Percentiles rank a stretch among this genome's conserved stretches.
phyloP scores from a whole-genome alignment of 305 asterid genomes.

The Solanum aculeatissimum region DNA sequence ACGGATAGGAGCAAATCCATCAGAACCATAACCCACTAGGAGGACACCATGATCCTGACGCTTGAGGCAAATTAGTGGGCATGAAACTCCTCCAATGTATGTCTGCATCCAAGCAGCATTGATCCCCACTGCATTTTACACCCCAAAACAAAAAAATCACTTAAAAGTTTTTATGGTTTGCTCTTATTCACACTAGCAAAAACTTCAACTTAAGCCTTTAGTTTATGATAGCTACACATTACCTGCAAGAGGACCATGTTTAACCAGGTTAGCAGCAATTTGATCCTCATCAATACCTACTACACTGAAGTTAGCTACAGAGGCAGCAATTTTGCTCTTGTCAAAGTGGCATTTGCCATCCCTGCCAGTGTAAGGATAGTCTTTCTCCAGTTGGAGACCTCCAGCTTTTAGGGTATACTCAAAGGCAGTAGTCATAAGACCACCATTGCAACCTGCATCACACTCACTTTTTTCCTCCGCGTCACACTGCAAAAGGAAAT shows the following conservation, averaged over 20 bases:
- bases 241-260: constrained; percentile 93
- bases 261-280: constrained; percentile 79
- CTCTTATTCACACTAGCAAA: neutral
- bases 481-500: constrained; percentile 47
- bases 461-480: constrained; percentile 50
- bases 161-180: neutral
- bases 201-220: neutral
- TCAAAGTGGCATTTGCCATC: constrained; percentile 62
- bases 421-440: constrained; percentile 82
- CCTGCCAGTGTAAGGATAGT: constrained; percentile 66
- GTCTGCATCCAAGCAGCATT: constrained; percentile 90
- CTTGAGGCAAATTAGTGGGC: constrained; percentile 63
- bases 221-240: neutral
- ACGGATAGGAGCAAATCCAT: constrained; percentile 64
- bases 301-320: constrained; percentile 73
- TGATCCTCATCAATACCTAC: constrained; percentile 64
- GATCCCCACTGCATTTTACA: constrained; percentile 63
- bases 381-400: constrained; percentile 64
- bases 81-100: constrained; percentile 69
- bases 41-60: constrained; percentile 64
- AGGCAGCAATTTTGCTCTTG: constrained; percentile 44
- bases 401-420: constrained; percentile 74
- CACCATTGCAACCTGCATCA: constrained; percentile 80
- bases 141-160: too few species aligned
- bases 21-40: constrained; percentile 65